These are phyloP conservation scores for Cordyceps javanica DNA, from an alignment of 2,329 filamentous ascomycete species.

Conservation along the genomic window DNA sequence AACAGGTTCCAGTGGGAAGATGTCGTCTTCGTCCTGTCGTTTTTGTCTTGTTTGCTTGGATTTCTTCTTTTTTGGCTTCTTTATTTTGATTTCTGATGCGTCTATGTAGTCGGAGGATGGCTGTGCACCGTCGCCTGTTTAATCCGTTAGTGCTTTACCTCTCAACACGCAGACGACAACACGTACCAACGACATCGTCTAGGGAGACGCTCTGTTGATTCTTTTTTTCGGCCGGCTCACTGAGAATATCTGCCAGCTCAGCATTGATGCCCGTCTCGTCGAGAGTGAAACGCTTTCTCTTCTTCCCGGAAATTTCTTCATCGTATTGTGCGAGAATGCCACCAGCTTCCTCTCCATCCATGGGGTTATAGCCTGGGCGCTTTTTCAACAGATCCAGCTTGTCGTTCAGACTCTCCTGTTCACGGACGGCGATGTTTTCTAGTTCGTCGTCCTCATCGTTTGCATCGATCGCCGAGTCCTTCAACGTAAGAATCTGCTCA, in stretches of 20 bases:
- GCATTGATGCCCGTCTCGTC: conserved; percentile 68
- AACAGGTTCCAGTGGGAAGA: conserved; percentile 39
- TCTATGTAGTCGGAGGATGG: conserved; percentile 80
- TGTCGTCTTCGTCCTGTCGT: conserved; percentile 56
- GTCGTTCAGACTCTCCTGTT: conserved; percentile 67
- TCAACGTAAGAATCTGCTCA: conserved; percentile 90
- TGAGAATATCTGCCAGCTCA: conserved; percentile 53
- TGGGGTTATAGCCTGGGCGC: conserved; percentile 81
- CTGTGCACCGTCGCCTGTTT: conserved; percentile 22
- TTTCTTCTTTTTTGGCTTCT: conserved; percentile 92
- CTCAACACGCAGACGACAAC: neutral
- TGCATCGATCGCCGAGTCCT: conserved; percentile 70
- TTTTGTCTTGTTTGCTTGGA: conserved; percentile 68
- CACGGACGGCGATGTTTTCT: conserved; percentile 59
- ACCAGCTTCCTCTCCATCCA: conserved; percentile 58
- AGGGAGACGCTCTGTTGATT: conserved; percentile 70
- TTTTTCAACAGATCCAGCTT: conserved; percentile 84
- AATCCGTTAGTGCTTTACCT: conserved; percentile 14
- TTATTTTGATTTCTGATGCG: conserved; percentile 79
- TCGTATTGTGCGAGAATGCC: conserved; percentile 86
- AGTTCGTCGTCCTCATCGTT: conserved; percentile 87
- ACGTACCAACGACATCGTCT: conserved; percentile 62
- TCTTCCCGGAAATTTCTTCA: conserved; percentile 89
- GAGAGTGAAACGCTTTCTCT: conserved; percentile 79
- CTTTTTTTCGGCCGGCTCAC: conserved; percentile 45